These are phyloP conservation scores for Haplographium delicatum DNA, from an alignment of 495 filamentous ascomycete genomes.

Conservation along the genomic window DNA sequence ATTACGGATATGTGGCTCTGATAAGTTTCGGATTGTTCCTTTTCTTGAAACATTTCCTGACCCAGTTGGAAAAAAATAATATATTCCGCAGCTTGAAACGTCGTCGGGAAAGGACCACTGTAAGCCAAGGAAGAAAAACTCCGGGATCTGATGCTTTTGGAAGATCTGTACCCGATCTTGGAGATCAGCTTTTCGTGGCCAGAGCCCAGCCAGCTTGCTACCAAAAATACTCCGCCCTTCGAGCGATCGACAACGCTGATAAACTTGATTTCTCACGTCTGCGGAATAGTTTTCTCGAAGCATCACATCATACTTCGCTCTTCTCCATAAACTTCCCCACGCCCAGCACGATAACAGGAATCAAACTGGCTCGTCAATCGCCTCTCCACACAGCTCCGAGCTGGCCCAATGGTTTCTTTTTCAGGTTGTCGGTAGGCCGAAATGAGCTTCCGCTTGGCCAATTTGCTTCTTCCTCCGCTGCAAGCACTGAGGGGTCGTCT, in stretches of 20 bases:
- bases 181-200: not conserved
- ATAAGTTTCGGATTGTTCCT: conserved; percentile 3
- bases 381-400: not conserved
- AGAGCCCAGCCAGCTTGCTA: not conserved
- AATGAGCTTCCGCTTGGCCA: not conserved
- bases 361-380: not conserved
- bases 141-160: not conserved
- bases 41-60: not conserved
- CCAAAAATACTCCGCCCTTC: not conserved
- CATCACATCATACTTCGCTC: too few relatives aligned
- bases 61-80: not conserved
- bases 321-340: not conserved
- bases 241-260: not conserved
- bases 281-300: not conserved
- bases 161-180: not conserved
- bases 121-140: not conserved
- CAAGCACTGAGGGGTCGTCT: conserved; percentile 6
- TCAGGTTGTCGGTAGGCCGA: not conserved
- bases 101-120: not conserved
- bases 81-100: not conserved
- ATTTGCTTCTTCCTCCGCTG: conserved; percentile 6
- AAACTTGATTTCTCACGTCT: conserved; percentile 1
- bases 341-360: not conserved
- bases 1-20: not conserved
- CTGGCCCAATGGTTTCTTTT: not conserved